Base-by-base conservation (phyloP, 805 yeast genomes). In the Yamadazyma akitaensis region DNA sequence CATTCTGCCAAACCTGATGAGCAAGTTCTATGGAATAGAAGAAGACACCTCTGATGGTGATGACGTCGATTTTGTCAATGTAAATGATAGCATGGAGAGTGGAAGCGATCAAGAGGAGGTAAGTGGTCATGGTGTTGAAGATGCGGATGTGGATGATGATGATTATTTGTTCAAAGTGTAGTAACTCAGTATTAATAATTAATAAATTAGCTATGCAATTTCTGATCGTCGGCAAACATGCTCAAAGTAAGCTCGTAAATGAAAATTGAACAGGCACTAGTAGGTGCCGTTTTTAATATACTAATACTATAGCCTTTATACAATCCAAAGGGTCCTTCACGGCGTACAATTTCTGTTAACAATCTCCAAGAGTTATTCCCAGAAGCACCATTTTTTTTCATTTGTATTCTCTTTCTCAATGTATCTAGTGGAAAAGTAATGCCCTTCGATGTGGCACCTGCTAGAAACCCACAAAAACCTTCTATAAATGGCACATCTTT, bases 341-440 rank as follows among this genome's bases (percentile, higher is more conserved):
- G 59, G 12, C 51, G 54, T 4, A 81, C 48, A 31, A 89, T 77
- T 3, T 69, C 60, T 6, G 51, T 46, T 3, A 70, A 43, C 46
- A 78, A 48, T 16, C 59, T 47, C n/a, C 52, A 41, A 7, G 41
- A 39, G 16, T 35, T 25, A 17, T 24, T 16, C 3, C 39, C 26
- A 13, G 32, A 11, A 13, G 25, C 18, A 10, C 37, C 45, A 30
- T 12, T 26, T 24, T 30, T 39, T 35, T 46, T 50, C 65, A 91
- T 80, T 61, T 92, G 97, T 37, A 85, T 64, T 33, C 96, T 70
- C 57, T 89, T 82, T 18, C 97, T 72, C 2, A 91, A 61, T 0
- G 96, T 80, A 62, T 94, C 99, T 37, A 94, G 61, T 0, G 99
- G 99, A 63, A 88, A 94, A 0, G 88, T 82, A 0, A 81, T 53